Percentiles rank a stretch among this genome's conserved stretches.
Evolutionary conservation across 768 basidiomycete genomes (phyloP).

Genomic region (Suillus clintonianus): DNA sequence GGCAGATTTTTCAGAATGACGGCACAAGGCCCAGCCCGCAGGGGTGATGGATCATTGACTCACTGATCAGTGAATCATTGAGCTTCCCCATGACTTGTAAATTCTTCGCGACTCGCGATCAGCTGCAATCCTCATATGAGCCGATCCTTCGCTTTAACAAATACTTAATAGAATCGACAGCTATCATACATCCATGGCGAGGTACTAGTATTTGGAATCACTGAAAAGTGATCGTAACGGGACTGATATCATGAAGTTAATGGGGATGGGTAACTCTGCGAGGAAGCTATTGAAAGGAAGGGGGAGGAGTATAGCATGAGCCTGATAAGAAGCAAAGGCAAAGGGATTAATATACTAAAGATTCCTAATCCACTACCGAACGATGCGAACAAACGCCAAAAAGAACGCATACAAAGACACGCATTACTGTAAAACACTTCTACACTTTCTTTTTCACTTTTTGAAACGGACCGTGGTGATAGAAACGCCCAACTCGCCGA

Average conservation of each 20-base stretch:
- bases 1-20: too few relatives aligned
- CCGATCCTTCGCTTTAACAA: background rate
- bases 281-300: background rate
- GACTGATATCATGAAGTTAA: background rate
- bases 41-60: too few relatives aligned
- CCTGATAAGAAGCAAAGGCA: background rate
- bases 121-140: background rate
- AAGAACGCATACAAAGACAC: background rate
- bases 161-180: background rate
- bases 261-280: background rate
- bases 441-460: background rate
- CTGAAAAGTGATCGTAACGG: too few relatives aligned
- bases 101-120: background rate
- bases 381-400: background rate
- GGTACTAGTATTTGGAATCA: background rate
- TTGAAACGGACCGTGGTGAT: background rate
- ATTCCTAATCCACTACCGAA: background rate
- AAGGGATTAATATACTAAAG: background rate
- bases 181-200: background rate
- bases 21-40: too few relatives aligned
- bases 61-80: too few relatives aligned
- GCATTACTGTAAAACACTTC: background rate
- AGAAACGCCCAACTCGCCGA: too few relatives aligned
- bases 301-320: background rate
- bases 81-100: background rate